Base-by-base conservation (phyloP, 1,284 basidiomycete genomes). In the Boletus semigastroideus region DNA sequence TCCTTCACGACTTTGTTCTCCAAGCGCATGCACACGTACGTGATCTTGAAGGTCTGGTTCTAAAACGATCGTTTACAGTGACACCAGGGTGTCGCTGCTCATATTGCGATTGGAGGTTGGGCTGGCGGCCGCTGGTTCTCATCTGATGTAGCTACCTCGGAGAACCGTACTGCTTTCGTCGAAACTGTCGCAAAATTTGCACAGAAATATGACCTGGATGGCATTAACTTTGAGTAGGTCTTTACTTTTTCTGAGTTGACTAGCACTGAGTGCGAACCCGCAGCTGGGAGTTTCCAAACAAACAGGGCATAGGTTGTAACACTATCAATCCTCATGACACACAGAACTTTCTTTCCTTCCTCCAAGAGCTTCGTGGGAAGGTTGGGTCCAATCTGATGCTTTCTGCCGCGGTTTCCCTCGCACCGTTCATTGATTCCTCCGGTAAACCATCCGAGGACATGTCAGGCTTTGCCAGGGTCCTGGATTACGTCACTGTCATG, bases 31-130 rank as follows among this genome's bases (percentile, higher is more conserved):
- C 66, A 4, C 63, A 85, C 57, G 83, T 71, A 85, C 57, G 83
- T 71, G 25, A 51, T 61, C 31, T n/a, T 40, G 16, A 12, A 31
- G 16, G 9, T 17, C 17, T 17, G 7, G 8, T 14, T 36, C n/a
- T 20, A 19, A 41, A 19, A 31, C 4, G 5, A 37, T 20, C 28
- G 1, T 42, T 56, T 13, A 54, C 38, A 28, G 30, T 51, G 10
- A 5, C 12, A 16, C 14, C 68, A 31, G 76, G 67, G 66, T 48
- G 87, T 92, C 51, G 77, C 80, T 52, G 90, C 90, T 16, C 74
- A 85, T 48, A 68, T 93, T 33, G 84, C 86, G 17, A 75, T 95
- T 48, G 93, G 93, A 42, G 93, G 93, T 36, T 95, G 92, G 92
- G 82, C 65, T 90, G 92, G 9, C 68, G 75, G 46, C 77, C 83